Conservation (phyloP, 1,284 basidiomycete genomes). For the Cryptococcus deneoformans region DNA sequence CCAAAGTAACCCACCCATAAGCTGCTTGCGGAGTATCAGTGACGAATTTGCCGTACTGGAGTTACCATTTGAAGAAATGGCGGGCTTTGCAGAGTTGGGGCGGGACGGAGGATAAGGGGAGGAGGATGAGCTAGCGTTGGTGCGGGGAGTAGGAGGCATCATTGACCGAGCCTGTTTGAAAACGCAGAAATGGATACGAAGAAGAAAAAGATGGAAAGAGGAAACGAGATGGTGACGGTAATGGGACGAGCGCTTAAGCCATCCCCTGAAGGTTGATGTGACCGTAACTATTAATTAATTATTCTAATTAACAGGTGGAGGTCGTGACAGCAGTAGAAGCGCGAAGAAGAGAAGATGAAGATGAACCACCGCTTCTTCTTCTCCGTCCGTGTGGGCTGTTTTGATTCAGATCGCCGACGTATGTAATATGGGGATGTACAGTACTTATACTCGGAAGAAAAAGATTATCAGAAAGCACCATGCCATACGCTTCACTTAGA, state of each 20-base stretch:
- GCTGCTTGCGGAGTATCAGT: slow-evolving; percentile 73
- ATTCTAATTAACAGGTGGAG: too few species aligned
- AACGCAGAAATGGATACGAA: neutral
- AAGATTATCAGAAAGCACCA: too few species aligned
- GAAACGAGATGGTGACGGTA: neutral
- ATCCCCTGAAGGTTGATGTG: too few species aligned
- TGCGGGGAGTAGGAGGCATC: slow-evolving; percentile 28
- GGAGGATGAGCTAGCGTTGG: slow-evolving; percentile 18
- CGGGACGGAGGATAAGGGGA: slow-evolving; percentile 35
- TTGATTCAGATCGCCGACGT: too few species aligned
- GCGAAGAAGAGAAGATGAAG: too few species aligned
- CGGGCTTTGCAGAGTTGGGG: slow-evolving; percentile 35
- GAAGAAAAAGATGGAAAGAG: neutral
- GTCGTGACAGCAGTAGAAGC: too few species aligned
- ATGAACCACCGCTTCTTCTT: too few species aligned
- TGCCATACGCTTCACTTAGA: too few species aligned
- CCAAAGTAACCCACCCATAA: slow-evolving; percentile 50
- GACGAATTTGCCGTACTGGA: slow-evolving; percentile 36
- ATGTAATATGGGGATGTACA: too few species aligned
- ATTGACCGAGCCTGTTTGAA: neutral
- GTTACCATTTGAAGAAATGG: slow-evolving; percentile 20
- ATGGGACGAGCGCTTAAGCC: neutral
- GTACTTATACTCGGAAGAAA: too few species aligned
- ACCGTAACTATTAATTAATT: too few species aligned
- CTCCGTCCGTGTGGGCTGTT: too few species aligned